Evolutionary conservation across 2,329 filamentous ascomycete genomes (phyloP), one percentile per base, ranked within the genome.

Genomic region (Chrysosporium queenslandicum): DNA sequence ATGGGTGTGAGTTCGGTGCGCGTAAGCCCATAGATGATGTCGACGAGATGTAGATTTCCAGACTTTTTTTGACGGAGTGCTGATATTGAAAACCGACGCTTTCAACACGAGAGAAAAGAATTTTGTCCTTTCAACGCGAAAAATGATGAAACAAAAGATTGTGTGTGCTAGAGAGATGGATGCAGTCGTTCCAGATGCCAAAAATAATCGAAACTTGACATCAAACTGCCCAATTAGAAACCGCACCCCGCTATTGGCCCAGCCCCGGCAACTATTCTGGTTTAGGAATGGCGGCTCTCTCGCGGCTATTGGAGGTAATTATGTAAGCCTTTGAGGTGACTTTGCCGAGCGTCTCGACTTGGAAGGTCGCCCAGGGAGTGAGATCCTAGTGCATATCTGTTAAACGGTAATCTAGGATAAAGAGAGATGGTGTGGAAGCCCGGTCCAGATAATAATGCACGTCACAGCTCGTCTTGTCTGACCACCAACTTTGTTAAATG

Each of bases 11-110:
- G 48, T 48, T 54, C 40, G 50, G 51, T 53, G 47, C 53, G 54
- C 49, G 52, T 51, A 59, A 56, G 56, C 58, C 53, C 58, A 61
- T 60, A 59, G 58, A 59, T 58, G 43, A 54, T 48, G 49, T 23
- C 49, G 39, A 53, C 16, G 23, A 43, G 36, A 49, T 41, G 30
- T n/a, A 29, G 36, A 30, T 36, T 43, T 45, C 8, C 14, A 3
- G 23, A 4, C n/a, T n/a, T n/a, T 46, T 4, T 4, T 42, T 48
- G 48, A 37, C 21, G 39, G 42, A 20, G 30, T 41, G 25, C 42
- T 27, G 21, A 39, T 53, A 25, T 32, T 40, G n/a, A 27, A 41
- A 32, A 39, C n/a, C 27, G 27, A 37, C 32, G 32, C 32, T 36
- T 12, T 32, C 37, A 6, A 25, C 29, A 34, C 16, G 3, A 12